These are phyloP conservation scores for Chrysosporium queenslandicum DNA, from an alignment of 2,329 filamentous ascomycete genomes.

Conservation along the genomic window DNA sequence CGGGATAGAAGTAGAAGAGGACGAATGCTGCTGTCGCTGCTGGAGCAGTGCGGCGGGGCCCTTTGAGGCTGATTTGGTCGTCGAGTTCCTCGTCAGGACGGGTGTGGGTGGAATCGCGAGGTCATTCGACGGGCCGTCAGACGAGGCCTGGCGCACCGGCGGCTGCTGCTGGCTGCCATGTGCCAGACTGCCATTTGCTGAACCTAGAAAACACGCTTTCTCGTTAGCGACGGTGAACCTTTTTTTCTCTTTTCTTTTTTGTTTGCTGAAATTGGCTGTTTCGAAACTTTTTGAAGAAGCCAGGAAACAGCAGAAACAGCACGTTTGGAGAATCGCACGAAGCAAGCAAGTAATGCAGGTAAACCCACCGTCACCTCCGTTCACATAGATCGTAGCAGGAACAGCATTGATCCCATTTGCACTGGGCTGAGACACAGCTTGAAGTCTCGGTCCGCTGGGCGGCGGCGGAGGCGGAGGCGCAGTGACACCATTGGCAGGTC, in stretches of 20 bases:
- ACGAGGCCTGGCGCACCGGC: neutral
- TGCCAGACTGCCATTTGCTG: slow-evolving; percentile 2
- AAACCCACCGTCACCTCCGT: neutral
- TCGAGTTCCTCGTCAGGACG: slow-evolving; percentile 2
- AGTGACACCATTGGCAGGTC: slow-evolving; percentile 6
- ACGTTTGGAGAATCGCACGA: too few species aligned
- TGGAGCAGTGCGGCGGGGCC: neutral
- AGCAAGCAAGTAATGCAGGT: too few species aligned
- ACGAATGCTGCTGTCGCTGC: slow-evolving; percentile 5
- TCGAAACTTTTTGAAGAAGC: too few species aligned
- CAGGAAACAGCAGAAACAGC: too few species aligned
- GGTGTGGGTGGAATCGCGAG: neutral
- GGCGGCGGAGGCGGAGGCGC: neutral
- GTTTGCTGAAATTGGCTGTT: too few species aligned
- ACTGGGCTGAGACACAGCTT: slow-evolving; percentile 1
- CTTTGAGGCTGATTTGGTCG: slow-evolving; percentile 1
- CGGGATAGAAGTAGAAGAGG: slow-evolving; percentile 4
- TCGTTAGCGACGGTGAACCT: neutral
- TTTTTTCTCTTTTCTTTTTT: neutral
- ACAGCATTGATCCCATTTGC: neutral
- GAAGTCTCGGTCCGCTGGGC: neutral
- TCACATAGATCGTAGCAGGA: neutral
- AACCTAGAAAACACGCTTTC: neutral
- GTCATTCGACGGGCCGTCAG: neutral
- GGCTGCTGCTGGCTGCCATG: neutral